Evolutionary conservation across 2,329 filamentous ascomycete genomes (phyloP).

Genomic region (Pestalotiopsis sp.): DNA sequence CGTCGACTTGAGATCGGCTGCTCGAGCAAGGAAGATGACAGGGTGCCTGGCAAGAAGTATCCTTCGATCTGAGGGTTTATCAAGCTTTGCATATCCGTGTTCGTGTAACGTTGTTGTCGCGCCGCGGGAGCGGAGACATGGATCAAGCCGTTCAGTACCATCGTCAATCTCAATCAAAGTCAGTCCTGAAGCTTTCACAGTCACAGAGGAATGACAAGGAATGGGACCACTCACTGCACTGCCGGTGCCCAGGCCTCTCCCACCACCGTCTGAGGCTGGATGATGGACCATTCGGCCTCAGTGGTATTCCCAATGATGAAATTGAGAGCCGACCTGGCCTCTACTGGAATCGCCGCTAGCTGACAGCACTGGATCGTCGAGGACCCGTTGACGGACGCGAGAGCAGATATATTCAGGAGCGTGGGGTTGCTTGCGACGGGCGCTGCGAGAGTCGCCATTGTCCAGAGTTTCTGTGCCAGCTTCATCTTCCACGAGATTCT

Average conservation of each 20-base stretch:
- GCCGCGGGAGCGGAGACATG: conserved; percentile 33
- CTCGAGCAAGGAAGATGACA: conserved; percentile 32
- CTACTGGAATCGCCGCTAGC: conserved; percentile 23
- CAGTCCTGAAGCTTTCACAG: not conserved
- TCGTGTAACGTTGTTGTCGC: conserved; percentile 12
- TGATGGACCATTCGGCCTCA: conserved; percentile 32
- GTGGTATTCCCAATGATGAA: conserved; percentile 32
- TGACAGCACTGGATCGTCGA: conserved; percentile 34
- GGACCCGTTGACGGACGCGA: conserved; percentile 28
- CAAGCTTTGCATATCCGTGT: not conserved
- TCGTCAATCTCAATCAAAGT: conserved; percentile 25
- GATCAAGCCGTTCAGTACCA: conserved; percentile 35
- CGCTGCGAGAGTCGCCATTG: not conserved
- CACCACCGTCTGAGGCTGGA: conserved; percentile 30
- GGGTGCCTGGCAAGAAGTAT: conserved; percentile 33
- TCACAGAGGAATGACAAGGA: not conserved
- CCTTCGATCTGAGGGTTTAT: conserved; percentile 17
- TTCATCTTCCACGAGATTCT: not conserved
- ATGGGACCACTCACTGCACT: conserved; percentile 27
- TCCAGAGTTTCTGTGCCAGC: too few species aligned
- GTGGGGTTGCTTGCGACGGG: not conserved
- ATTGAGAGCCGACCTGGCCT: conserved; percentile 32
- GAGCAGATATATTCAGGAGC: conserved; percentile 31
- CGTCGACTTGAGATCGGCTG: conserved; percentile 27
- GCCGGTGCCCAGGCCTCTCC: conserved; percentile 36